Evolutionary conservation across 2,329 filamentous ascomycete genomes (phyloP).

Genomic region (Botrytis pseudocinerea): DNA sequence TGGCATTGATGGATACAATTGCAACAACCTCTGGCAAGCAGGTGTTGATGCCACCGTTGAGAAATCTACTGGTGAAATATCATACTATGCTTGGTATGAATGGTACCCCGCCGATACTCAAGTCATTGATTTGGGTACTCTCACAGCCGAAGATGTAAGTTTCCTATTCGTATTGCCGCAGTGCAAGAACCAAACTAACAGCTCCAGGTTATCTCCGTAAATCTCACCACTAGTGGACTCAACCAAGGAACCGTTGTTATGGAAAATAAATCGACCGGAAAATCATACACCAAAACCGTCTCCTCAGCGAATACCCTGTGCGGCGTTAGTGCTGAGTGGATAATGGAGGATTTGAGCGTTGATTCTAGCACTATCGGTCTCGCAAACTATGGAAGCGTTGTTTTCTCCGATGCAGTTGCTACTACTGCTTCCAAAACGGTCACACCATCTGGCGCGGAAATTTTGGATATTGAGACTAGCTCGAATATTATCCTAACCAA

Average conservation of each 20-base stretch:
- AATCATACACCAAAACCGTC: conserved; percentile 46
- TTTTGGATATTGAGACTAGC: conserved; percentile 11
- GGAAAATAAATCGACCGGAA: conserved; percentile 48
- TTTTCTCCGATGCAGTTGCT: conserved; percentile 42
- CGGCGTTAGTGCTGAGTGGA: conserved; percentile 53
- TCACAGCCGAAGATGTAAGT: conserved; percentile 46
- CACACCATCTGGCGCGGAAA: background rate
- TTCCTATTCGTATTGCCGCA: too few species aligned
- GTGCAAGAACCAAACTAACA: background rate
- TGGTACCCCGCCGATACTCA: conserved; percentile 59
- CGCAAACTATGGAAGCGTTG: conserved; percentile 48
- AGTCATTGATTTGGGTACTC: conserved; percentile 47
- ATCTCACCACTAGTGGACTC: conserved; percentile 33
- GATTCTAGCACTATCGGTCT: conserved; percentile 44
- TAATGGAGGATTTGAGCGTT: conserved; percentile 50
- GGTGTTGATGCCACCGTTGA: conserved; percentile 51
- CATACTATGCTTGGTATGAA: conserved; percentile 59
- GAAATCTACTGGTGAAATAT: conserved; percentile 38
- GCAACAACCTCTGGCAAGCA: conserved; percentile 53
- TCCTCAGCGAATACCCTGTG: conserved; percentile 40
- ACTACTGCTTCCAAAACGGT: background rate
- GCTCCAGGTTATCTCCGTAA: conserved; percentile 42
- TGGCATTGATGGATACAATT: conserved; percentile 63
- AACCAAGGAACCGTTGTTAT: conserved; percentile 45
- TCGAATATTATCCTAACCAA: background rate